Conservation (phyloP, 306 rosid species). For the Quercus suber region DNA sequence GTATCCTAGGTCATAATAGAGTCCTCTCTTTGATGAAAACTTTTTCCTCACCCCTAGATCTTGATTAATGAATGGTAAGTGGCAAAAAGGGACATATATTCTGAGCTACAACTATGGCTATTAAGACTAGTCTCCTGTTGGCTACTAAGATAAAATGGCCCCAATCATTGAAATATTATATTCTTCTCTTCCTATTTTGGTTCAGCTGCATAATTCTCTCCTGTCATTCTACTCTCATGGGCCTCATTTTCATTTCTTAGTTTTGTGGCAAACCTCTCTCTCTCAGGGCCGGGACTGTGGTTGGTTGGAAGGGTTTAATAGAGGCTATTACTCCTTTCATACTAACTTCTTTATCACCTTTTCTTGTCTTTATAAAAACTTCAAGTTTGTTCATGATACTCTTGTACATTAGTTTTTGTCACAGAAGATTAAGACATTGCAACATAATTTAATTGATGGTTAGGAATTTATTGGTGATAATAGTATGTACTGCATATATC, state of each 20-base stretch:
- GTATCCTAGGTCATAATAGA: not conserved
- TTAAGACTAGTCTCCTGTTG: not conserved
- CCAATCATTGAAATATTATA: no score
- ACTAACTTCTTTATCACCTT: no score
- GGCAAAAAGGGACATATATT: not conserved
- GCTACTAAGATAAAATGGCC: no score
- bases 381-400: not conserved
- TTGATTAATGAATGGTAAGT: not conserved
- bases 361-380: no score
- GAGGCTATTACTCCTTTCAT: no score
- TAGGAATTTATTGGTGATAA: slow-evolving; percentile 2
- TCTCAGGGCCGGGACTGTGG: no score
- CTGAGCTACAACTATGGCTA: not conserved
- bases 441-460: not conserved
- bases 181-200: no score
- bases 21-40: not conserved
- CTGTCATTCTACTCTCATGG: no score
- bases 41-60: not conserved
- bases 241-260: no score
- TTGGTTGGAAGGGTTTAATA: no score
- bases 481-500: not conserved
- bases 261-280: no score
- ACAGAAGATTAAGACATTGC: not conserved
- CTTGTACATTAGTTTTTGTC: not conserved
- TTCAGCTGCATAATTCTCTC: no score